Percentiles rank a stretch among this genome's conserved stretches.
phyloP scores from a whole-genome alignment of 1,139 yeast genomes.

The Blastobotrys raffinosifermentans region DNA sequence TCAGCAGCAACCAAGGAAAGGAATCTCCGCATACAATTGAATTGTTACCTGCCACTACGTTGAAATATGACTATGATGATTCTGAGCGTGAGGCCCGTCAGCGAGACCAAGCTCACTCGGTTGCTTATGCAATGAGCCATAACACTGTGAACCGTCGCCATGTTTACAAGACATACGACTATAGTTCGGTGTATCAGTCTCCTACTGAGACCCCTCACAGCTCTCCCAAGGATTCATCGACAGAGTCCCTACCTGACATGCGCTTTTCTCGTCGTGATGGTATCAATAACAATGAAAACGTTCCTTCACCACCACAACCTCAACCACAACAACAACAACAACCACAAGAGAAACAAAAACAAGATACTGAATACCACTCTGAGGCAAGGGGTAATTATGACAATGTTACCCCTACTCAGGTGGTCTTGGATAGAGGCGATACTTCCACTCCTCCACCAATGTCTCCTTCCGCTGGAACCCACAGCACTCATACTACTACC shows the following conservation, averaged over 20 bases:
- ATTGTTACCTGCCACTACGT: conserved; percentile 70
- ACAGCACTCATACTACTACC: conserved; percentile 16
- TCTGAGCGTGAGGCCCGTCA: conserved; percentile 56
- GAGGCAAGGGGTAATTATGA: too few relatives aligned
- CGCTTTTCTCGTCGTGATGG: too few relatives aligned
- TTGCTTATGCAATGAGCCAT: conserved; percentile 56
- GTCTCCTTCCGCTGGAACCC: conserved; percentile 2
- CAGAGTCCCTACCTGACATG: conserved; percentile 10
- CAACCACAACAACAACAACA: too few relatives aligned
- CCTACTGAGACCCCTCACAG: conserved; percentile 23
- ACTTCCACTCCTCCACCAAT: not conserved
- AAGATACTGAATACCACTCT: too few relatives aligned
- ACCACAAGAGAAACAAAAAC: too few relatives aligned
- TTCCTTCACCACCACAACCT: conserved; percentile 3
- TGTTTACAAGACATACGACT: conserved; percentile 70
- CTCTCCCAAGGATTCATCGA: conserved; percentile 18
- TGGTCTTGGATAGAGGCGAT: not conserved
- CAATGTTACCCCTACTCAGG: not conserved
- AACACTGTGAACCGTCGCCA: conserved; percentile 72
- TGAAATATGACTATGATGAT: conserved; percentile 73
- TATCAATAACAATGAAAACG: not conserved
- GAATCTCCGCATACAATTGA: conserved; percentile 47
- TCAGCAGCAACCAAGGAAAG: not conserved
- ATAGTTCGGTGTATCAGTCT: conserved; percentile 63
- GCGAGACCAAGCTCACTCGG: conserved; percentile 30